These are phyloP conservation scores for Gnetum montanum DNA, from an alignment of 75 land plant species.

Conservation along the genomic window DNA sequence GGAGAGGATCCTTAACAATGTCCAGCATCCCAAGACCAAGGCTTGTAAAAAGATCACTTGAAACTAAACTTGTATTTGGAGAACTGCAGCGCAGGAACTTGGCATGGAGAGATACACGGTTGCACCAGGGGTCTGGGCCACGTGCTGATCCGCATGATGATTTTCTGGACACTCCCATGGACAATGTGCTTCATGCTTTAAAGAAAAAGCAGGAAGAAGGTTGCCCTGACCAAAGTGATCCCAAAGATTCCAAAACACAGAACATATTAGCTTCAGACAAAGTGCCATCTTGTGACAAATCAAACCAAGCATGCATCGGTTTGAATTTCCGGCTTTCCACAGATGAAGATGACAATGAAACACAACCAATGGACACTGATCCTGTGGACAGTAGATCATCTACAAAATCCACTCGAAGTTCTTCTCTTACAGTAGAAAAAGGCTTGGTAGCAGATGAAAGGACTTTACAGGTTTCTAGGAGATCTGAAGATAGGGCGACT, in stretches of 20 bases:
- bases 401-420: constrained; percentile 3
- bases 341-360: constrained; percentile 46
- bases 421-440: constrained; percentile 2
- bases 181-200: constrained; percentile 16
- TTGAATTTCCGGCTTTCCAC: too few species aligned
- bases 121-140: constrained; percentile 18
- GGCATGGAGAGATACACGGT: constrained; percentile 59
- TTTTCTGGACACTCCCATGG: constrained; percentile 74
- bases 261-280: not conserved
- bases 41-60: constrained; percentile 13
- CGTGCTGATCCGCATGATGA: constrained; percentile 77
- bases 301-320: too few species aligned
- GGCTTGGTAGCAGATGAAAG: too few species aligned
- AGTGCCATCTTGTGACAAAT: constrained; percentile 1
- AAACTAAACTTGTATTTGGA: constrained; percentile 7
- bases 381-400: constrained; percentile 5
- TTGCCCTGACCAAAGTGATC: too few species aligned
- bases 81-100: constrained; percentile 18
- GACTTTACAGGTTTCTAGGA: too few species aligned
- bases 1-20: not conserved
- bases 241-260: too few species aligned
- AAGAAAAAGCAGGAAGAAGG: constrained; percentile 1
- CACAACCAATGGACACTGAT: constrained; percentile 22
- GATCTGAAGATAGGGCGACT: too few species aligned
- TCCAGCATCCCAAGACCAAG: constrained; percentile 4